Evolutionary conservation across 345 rosid species (phyloP).

Genomic region (Combretum micranthum): DNA sequence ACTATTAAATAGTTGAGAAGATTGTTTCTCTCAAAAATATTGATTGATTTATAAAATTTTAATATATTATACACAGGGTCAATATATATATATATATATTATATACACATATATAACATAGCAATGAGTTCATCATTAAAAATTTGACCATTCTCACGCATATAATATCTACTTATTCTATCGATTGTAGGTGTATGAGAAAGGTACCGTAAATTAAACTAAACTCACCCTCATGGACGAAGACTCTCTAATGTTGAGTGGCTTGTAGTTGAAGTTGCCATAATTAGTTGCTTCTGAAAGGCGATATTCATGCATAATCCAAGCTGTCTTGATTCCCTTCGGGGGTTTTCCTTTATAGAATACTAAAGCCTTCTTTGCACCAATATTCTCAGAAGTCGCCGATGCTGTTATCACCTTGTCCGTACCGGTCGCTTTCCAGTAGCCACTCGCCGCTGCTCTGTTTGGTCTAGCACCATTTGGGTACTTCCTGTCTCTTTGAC

Average conservation of each 20-base stretch:
- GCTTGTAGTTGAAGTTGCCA: slow-evolving; percentile 10
- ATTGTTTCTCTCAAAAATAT: too few species aligned
- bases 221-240: slow-evolving; percentile 69
- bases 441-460: slow-evolving; percentile 81
- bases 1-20: slow-evolving; percentile 3
- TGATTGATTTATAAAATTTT: too few species aligned
- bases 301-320: slow-evolving; percentile 98
- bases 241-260: slow-evolving; percentile 36
- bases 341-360: slow-evolving; percentile 86
- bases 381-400: slow-evolving; percentile 43
- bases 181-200: neutral
- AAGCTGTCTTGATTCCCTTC: slow-evolving; percentile 71
- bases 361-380: slow-evolving; percentile 83
- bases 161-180: neutral
- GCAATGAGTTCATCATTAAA: too few species aligned
- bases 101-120: too few species aligned
- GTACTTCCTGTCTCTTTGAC: slow-evolving; percentile 4
- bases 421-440: slow-evolving; percentile 93
- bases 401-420: slow-evolving; percentile 58
- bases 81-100: neutral
- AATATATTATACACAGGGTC: neutral
- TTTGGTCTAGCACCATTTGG: slow-evolving; percentile 75
- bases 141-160: neutral
- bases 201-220: neutral
- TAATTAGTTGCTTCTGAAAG: slow-evolving; percentile 29